Base-by-base conservation (phyloP, 179 eudicot genomes). In the Corrigiola litoralis region DNA sequence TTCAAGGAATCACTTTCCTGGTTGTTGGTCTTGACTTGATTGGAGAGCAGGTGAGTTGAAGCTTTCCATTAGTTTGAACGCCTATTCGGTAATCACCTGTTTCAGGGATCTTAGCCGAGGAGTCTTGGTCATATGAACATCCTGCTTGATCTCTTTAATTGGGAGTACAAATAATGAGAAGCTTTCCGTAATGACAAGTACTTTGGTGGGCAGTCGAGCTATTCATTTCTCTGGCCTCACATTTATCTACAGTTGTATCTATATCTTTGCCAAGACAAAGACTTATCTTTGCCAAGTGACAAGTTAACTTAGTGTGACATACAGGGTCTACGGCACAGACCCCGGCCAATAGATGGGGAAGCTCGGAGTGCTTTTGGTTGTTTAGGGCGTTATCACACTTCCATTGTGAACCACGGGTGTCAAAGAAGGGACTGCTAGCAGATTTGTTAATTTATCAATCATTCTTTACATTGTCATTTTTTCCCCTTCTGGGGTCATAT, bases 21-120 rank as follows among this genome's bases (percentile, higher is more conserved):
- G 73, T 77, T 27, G 81, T 77, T 12, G 81, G 81, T 60, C 77
- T 77, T 5, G 81, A 77, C 58, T 69, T 77, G 75, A 77, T 77
- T 32, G 81, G 81, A 33, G 81, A 77, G 68, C 81, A 77, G 59
- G 74, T 77, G 29, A 77, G 81, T 50, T 77, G 68, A 72, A 20
- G 49, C 33, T 45, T 16, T 34, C 11, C 12, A 8, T 45, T 54
- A 54, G 48, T 10, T 18, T n/a, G n/a, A n/a, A n/a, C 44, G 33
- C 66, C n/a, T 34, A 47, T 34, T 51, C 57, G 57, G 63, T 52
- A 44, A 58, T 23, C 29, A 33, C 32, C 47, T 36, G 64, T 33
- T 50, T 40, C 42, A 37, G 45, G 47, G 53, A 42, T 69, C 46
- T 28, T 25, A 63, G 66, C 65, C 34, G 36, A 68, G 50, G 61